Evolutionary conservation across 2,329 filamentous ascomycete genomes (phyloP), one percentile per base, ranked within the genome.

Genomic region (Juglanconis oblonga): DNA sequence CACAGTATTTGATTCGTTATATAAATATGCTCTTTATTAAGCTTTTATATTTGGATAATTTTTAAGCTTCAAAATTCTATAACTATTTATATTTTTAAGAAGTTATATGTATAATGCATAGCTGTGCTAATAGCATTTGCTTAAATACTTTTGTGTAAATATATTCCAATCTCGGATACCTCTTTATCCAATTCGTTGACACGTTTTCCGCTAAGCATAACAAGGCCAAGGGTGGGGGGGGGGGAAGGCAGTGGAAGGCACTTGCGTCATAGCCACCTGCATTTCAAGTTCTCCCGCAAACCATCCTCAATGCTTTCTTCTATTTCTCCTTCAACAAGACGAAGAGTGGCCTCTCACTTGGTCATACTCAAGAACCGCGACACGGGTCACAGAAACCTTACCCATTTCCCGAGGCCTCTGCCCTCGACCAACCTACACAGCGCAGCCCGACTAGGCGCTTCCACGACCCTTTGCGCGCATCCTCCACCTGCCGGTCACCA

Each of bases 181-280:
- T 24, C 24, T 24, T 24, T 24, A 24, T 24, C 24, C 24, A 2
- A 24, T 24, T 24, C 24, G 24, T 24, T 24, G 24, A 24, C 24
- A 24, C 24, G 24, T 24, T 24, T 24, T 24, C 24, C 2, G 24
- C 24, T 24, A 24, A 24, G 24, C 24, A 24, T 24, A 2, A 24
- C 24, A 24, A 24, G 24, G 24, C 24, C 24, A 2, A 24, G 24
- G 24, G 24, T 24, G 24, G 24, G 24, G 24, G 24, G 24, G 24
- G 24, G 24, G 24, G 24, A 24, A 24, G 24, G 24, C 24, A 24
- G 24, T 24, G 24, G 24, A 24, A 24, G 24, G 52, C 14, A 51
- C 51, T 59, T 51, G 57, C 57, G 57, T 59, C 57, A 59, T 51
- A 8, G 35, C 35, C 11, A 38, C 7, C 35, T 24, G 24, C 24